A percentile compares a stretch with the other conserved stretches of the same genome.
Conservation (phyloP, 805 yeast genomes). For the Ogataea zsoltii region DNA sequence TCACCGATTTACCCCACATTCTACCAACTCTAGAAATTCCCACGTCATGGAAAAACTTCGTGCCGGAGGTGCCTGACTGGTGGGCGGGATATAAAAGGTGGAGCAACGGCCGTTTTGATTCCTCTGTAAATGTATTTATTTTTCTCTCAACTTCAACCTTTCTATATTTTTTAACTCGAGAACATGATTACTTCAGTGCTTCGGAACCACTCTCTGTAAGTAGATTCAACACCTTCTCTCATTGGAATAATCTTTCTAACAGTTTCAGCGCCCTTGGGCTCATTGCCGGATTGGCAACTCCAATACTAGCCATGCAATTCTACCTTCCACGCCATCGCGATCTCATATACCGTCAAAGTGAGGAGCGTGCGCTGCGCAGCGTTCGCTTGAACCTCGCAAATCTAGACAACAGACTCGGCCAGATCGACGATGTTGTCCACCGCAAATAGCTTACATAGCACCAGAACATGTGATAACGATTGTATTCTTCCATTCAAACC, state of each 20-base stretch:
- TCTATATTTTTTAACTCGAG: neutral
- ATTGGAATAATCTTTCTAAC: neutral
- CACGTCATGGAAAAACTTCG: neutral
- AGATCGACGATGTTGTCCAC: constrained; percentile 12
- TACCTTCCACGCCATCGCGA: constrained; percentile 7
- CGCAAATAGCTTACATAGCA: neutral
- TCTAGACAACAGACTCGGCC: constrained; percentile 16
- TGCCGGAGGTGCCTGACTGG: neutral
- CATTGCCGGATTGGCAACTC: constrained; percentile 22
- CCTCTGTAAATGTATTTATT: too few species aligned
- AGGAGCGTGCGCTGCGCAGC: constrained; percentile 15
- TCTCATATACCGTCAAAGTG: constrained; percentile 19
- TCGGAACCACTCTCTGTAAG: constrained; percentile 4
- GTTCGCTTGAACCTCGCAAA: constrained; percentile 13
- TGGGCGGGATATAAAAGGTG: constrained; percentile 1
- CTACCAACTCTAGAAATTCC: constrained; percentile 1
- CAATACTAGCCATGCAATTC: constrained; percentile 13
- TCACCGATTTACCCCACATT: constrained; percentile 7
- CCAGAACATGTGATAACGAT: neutral
- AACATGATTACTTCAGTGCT: neutral
- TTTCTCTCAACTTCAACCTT: too few species aligned
- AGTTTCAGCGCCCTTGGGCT: constrained; percentile 14
- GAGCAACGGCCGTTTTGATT: neutral
- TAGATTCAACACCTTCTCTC: too few species aligned
- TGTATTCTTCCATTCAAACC: too few species aligned